A percentile compares a stretch with the other conserved stretches of the same genome.
Evolutionary conservation across 257 asterid genomes (phyloP).

Genomic region (Asclepias syriaca): DNA sequence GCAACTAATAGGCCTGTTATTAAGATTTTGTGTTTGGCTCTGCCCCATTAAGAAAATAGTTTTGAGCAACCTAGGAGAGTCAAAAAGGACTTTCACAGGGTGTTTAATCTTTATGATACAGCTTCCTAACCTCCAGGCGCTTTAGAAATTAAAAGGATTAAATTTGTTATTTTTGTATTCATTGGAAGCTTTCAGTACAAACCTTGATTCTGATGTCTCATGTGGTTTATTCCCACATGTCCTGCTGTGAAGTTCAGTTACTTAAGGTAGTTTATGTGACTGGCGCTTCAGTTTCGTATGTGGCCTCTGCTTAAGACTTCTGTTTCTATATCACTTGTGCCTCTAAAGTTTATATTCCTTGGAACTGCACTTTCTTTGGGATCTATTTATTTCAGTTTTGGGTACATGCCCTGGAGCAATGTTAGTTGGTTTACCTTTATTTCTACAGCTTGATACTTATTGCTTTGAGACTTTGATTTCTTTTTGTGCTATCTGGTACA

Average conservation of each 20-base stretch:
- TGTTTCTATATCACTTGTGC: neutral
- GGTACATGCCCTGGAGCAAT: neutral
- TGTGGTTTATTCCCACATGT: neutral
- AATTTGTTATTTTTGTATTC: neutral
- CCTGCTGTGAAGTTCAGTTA: neutral
- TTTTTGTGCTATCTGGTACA: neutral
- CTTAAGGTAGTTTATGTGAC: neutral
- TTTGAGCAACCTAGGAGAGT: neutral
- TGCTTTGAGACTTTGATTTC: neutral
- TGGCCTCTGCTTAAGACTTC: neutral
- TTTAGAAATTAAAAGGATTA: neutral
- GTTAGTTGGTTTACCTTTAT: neutral
- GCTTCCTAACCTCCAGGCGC: neutral
- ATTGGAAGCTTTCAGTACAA: neutral
- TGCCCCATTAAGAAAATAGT: neutral
- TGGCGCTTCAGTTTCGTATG: neutral
- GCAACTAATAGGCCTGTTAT: no score
- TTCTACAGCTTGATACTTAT: neutral
- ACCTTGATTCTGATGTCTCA: neutral
- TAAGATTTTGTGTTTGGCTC: no score
- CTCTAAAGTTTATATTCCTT: neutral
- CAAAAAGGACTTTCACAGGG: neutral
- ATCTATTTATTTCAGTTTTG: neutral
- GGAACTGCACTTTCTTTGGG: neutral
- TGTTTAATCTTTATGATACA: neutral